Conservation (phyloP, 805 yeast species). For the Myxozyma geophila region DNA sequence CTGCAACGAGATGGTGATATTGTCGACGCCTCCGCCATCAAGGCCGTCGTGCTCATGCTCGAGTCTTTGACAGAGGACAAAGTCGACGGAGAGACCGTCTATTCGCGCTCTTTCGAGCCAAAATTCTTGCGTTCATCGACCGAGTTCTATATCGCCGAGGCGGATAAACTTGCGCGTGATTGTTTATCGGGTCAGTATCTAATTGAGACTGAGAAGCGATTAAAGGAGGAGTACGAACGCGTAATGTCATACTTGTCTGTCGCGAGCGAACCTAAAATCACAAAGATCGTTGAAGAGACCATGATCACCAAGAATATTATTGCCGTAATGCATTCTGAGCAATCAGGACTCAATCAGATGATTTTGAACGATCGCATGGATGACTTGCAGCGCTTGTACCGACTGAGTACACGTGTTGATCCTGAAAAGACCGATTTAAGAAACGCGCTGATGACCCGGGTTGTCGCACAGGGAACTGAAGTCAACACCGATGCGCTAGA, state of each 20-base stretch:
- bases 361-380: constrained; percentile 52
- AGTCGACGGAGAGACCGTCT: constrained; percentile 58
- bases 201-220: constrained; percentile 55
- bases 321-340: constrained; percentile 55
- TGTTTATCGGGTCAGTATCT: constrained; percentile 61
- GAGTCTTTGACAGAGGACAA: constrained; percentile 61
- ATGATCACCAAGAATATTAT: constrained; percentile 63
- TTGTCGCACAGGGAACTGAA: constrained; percentile 54
- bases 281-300: constrained; percentile 61
- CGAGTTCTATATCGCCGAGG: constrained; percentile 56
- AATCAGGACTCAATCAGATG: constrained; percentile 66
- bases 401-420: constrained; percentile 59
- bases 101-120: constrained; percentile 69
- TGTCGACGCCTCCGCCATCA: constrained; percentile 62
- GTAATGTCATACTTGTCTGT: constrained; percentile 59
- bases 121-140: constrained; percentile 59
- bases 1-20: constrained; percentile 61
- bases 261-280: constrained; percentile 58
- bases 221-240: constrained; percentile 66
- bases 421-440: constrained; percentile 56
- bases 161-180: constrained; percentile 51
- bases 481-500: constrained; percentile 40
- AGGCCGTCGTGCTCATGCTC: constrained; percentile 69
- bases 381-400: constrained; percentile 56
- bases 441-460: constrained; percentile 52